Base-by-base conservation (phyloP, 2,329 filamentous ascomycete genomes). In the Ceratocystis papillata region DNA sequence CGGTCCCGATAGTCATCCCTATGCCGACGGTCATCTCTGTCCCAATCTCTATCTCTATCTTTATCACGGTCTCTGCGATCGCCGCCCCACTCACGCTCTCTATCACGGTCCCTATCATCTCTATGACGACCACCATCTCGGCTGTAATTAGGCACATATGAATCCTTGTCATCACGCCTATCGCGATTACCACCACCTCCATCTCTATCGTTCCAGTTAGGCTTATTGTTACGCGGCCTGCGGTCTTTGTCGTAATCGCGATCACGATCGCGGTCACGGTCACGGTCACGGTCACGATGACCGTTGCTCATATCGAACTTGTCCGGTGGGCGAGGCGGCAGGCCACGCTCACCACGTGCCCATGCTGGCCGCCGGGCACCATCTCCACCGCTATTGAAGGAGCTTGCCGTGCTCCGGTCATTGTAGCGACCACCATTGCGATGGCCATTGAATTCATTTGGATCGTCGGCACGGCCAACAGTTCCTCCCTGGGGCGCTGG, bases 401-500 rank as follows among this genome's bases (percentile, higher is more conserved):
- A 59, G 55, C 17, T 33, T 28, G 30, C 15, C 17, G 76, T 76
- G 65, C 79, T 79, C 33, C 80, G 76, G 25, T 76, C 74, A 5
- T 78, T 78, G 63, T 79, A 59, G 5, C 55, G 55, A 20, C 12
- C 81, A 37, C 75, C 79, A 68, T 81, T 81, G 1, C 74, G 37
- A 6, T 50, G 41, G 12, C 59, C 72, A 22, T 77, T 77, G 68
- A 79, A 75, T 7, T 75, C 74, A 3, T 75, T 74, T 68, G 81
- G 79, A 8, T 80, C 78, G 33, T 80, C 79, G 1, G 80, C 85
- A 72, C 90, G 85, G 15, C 93, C 93, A 2, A 96, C 91, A 0
- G 90, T 91, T 3, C 90, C 93, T 12, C 92, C 93, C 70, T 93
- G 91, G 0, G 94, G 94, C 0, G 93, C 94, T 12, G 94, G 93